Conservation (phyloP, 2,329 filamentous ascomycete genomes). For the Arthroderma sp. region DNA sequence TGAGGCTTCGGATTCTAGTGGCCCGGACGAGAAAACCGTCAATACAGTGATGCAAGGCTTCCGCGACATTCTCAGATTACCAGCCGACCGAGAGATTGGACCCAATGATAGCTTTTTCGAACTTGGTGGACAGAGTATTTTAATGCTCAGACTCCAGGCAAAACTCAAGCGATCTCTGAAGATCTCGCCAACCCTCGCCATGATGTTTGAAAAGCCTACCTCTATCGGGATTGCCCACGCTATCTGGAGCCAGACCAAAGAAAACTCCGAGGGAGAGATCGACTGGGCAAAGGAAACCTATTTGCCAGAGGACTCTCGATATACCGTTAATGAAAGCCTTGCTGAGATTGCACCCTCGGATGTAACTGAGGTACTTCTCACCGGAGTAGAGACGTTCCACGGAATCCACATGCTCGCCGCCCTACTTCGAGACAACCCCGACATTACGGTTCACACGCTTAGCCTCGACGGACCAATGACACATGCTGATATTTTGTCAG, state of each 20-base stretch:
- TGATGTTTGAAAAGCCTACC: constrained; percentile 7
- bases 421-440: not conserved
- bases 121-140: constrained; percentile 5
- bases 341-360: not conserved
- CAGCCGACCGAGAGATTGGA: constrained; percentile 2
- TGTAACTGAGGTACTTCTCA: constrained; percentile 6
- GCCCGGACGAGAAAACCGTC: constrained; percentile 1
- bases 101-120: constrained; percentile 7
- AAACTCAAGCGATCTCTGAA: constrained; percentile 5
- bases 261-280: constrained; percentile 1
- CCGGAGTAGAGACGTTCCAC: constrained; percentile 5
- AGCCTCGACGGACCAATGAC: constrained; percentile 1
- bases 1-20: not conserved
- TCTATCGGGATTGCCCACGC: constrained; percentile 4
- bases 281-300: constrained; percentile 5
- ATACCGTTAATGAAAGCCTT: not conserved
- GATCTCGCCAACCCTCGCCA: constrained; percentile 1
- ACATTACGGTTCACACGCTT: constrained; percentile 2
- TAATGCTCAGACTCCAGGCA: constrained; percentile 5
- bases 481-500: not conserved
- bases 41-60: constrained; percentile 3
- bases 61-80: constrained; percentile 5
- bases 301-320: constrained; percentile 1
- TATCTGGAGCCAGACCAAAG: constrained; percentile 1
- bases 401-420: constrained; percentile 5